Percentiles rank a stretch among this genome's conserved stretches.
These are phyloP conservation scores for Eustoma russellianum DNA, from an alignment of 257 asterid species.

Conservation along the genomic window DNA sequence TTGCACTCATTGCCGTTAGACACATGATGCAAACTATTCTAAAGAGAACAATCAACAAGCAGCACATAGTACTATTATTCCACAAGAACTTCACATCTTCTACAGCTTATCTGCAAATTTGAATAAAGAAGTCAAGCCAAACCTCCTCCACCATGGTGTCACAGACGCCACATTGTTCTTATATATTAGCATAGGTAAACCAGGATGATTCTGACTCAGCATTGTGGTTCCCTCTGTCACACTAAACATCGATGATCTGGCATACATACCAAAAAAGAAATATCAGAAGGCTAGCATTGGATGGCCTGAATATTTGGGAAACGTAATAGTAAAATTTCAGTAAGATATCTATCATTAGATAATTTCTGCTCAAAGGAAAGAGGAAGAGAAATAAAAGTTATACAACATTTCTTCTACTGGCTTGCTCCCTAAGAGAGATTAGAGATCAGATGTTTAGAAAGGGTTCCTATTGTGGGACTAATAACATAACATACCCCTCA, in stretches of 20 bases:
- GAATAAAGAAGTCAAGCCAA: slow-evolving; percentile 52
- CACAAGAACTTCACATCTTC: neutral
- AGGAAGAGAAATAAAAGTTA: neutral
- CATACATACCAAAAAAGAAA: slow-evolving; percentile 3
- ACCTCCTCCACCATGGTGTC: slow-evolving; percentile 92
- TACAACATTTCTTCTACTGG: neutral
- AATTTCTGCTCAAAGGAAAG: neutral
- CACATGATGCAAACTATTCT: no score
- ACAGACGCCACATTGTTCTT: slow-evolving; percentile 35
- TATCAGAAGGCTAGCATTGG: slow-evolving; percentile 1
- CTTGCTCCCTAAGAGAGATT: neutral
- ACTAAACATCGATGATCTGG: slow-evolving; percentile 39
- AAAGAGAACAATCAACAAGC: no score
- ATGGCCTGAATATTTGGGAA: no score
- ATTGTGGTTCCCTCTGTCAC: slow-evolving; percentile 30
- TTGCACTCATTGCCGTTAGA: no score
- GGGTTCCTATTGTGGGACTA: neutral
- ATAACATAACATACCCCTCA: neutral
- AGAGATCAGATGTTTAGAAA: neutral
- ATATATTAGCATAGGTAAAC: slow-evolving; percentile 50
- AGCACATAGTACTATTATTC: no score
- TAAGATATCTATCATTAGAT: neutral
- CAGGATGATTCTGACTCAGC: slow-evolving; percentile 17
- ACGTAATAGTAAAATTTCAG: neutral
- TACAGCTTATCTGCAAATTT: slow-evolving; percentile 29